Conservation (phyloP, 441 rosid genomes). For the Eutrema salsugineum region DNA sequence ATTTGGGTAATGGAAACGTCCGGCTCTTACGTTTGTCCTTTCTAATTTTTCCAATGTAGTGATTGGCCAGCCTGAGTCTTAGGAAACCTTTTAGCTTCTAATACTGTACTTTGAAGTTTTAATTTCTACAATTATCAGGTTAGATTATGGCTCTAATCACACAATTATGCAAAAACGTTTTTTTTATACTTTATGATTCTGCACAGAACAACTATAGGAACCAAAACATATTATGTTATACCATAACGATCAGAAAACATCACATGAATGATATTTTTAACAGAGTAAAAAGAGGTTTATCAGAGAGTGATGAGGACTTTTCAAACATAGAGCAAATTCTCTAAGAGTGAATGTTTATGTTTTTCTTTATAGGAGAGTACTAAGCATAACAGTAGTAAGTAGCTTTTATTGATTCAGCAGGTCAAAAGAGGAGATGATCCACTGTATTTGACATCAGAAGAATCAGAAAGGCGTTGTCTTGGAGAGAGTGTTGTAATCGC, state of each 20-base stretch:
- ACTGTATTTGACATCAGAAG: conserved; percentile 84
- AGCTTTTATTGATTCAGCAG: conserved; percentile 37
- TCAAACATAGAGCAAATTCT: not conserved
- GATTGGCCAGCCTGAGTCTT: conserved; percentile 9
- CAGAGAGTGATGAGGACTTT: not conserved
- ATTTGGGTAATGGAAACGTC: not conserved
- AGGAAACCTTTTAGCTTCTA: not conserved
- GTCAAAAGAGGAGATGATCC: conserved; percentile 86
- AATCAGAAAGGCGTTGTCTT: conserved; percentile 80
- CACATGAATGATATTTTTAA: conserved; percentile 3
- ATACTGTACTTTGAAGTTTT: not conserved
- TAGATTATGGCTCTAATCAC: not conserved
- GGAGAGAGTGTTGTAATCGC: conserved; percentile 70
- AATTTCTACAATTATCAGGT: not conserved
- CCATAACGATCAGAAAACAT: conserved; percentile 11
- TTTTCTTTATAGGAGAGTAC: not conserved
- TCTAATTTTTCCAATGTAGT: not conserved
- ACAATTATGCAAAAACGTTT: not conserved
- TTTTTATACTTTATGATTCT: not conserved
- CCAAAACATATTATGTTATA: conserved; percentile 4
- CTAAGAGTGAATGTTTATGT: conserved; percentile 13
- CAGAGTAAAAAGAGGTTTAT: not conserved
- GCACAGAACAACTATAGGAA: not conserved
- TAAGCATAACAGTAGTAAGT: not conserved
- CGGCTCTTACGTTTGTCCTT: conserved; percentile 12